These are phyloP conservation scores for Lachancea quebecensis DNA, from an alignment of 805 yeast genomes.

Conservation along the genomic window DNA sequence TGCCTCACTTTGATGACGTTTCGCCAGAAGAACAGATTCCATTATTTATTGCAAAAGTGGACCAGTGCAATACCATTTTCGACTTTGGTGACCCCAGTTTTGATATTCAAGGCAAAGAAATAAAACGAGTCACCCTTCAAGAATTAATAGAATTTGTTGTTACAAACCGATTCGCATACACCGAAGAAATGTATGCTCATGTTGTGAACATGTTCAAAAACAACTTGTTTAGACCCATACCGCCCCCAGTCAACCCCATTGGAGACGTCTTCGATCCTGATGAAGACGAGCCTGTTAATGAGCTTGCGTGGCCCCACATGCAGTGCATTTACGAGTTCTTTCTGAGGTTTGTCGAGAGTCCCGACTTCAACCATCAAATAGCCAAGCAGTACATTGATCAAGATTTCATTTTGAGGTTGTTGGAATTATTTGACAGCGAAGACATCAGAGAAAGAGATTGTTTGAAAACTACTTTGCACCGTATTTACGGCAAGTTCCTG, in stretches of 20 bases:
- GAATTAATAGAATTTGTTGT: constrained; percentile 86
- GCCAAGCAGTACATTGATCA: constrained; percentile 95
- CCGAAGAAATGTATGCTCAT: constrained; percentile 84
- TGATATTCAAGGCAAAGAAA: constrained; percentile 87
- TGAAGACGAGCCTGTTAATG: constrained; percentile 96
- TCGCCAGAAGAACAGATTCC: constrained; percentile 66
- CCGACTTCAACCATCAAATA: constrained; percentile 86
- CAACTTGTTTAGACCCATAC: constrained; percentile 90
- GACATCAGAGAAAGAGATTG: constrained; percentile 96
- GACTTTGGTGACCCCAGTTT: constrained; percentile 91
- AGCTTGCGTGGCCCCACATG: constrained; percentile 99
- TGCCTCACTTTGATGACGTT: constrained; percentile 86
- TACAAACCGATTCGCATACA: constrained; percentile 72
- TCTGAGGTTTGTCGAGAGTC: constrained; percentile 84
- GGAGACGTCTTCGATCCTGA: constrained; percentile 97
- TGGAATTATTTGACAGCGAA: constrained; percentile 91
- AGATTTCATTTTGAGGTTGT: constrained; percentile 67
- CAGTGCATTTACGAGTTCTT: constrained; percentile 93
- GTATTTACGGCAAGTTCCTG: constrained; percentile 92
- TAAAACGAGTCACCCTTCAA: constrained; percentile 77
- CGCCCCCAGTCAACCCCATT: constrained; percentile 95
- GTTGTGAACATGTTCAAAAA: constrained; percentile 85
- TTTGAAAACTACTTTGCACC: constrained; percentile 86
- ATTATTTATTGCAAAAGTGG: constrained; percentile 78
- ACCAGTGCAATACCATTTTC: constrained; percentile 90